Conservation (phyloP, 805 yeast genomes). For the Nakazawaea populi region DNA sequence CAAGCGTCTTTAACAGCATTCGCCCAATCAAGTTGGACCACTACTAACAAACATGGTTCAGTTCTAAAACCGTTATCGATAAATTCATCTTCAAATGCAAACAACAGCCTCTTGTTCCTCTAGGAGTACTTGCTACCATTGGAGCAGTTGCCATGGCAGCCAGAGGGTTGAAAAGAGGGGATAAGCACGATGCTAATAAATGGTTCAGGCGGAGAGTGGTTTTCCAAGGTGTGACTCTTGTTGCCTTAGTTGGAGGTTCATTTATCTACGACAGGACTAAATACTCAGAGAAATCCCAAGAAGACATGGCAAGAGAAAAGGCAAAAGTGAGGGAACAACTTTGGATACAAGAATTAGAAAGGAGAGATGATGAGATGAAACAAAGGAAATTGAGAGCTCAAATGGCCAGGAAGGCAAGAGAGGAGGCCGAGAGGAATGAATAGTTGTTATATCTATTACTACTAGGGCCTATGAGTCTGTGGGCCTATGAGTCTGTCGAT, state of each 20-base stretch:
- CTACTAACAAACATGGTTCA: background rate
- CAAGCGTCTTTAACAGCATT: too few species aligned
- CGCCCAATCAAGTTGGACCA: too few species aligned
- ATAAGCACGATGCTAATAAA: conserved; percentile 68
- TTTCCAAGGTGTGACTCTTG: conserved; percentile 76
- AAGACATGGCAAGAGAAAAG: conserved; percentile 65
- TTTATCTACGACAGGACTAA: conserved; percentile 52
- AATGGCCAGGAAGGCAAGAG: conserved; percentile 41
- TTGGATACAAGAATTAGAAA: conserved; percentile 88
- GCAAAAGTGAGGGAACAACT: conserved; percentile 79
- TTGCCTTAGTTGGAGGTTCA: conserved; percentile 80
- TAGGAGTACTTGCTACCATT: conserved; percentile 73
- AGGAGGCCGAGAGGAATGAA: conserved; percentile 22
- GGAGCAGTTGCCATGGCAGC: conserved; percentile 81
- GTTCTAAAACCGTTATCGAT: conserved; percentile 5
- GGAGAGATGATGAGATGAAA: conserved; percentile 73
- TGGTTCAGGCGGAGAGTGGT: conserved; percentile 90
- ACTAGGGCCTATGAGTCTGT: too few species aligned
- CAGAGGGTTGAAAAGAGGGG: conserved; percentile 65
- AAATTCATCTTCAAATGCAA: conserved; percentile 41
- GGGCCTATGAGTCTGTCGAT: too few species aligned
- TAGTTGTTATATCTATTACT: background rate
- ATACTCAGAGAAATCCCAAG: conserved; percentile 43
- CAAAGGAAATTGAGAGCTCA: conserved; percentile 66
- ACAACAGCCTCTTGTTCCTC: conserved; percentile 86